A percentile compares a stretch with the other conserved stretches of the same genome.
phyloP scores from a whole-genome alignment of 192 early-diverging fungal genomes.

The Phlyctochytrium planicorne region DNA sequence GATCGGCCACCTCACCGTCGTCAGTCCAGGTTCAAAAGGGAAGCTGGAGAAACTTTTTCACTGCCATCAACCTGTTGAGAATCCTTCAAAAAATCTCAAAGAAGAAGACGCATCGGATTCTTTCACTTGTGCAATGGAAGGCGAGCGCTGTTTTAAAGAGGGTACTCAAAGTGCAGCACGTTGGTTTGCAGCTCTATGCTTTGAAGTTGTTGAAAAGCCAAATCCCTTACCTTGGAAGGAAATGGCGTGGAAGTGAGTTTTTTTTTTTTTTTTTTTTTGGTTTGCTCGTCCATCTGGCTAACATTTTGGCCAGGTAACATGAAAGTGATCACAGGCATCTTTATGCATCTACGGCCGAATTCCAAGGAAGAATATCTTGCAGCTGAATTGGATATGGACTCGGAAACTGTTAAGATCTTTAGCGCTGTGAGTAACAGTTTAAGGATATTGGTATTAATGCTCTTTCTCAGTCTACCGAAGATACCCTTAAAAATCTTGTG shows the following conservation, averaged over 20 bases:
- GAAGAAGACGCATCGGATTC: slow-evolving; percentile 69
- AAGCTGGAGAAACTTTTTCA: slow-evolving; percentile 42
- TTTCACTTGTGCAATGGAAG: slow-evolving; percentile 83
- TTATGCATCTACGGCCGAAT: slow-evolving; percentile 58
- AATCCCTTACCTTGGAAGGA: slow-evolving; percentile 73
- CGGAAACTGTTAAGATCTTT: slow-evolving; percentile 76
- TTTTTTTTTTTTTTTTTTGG: slow-evolving; percentile 12
- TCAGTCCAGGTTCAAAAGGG: slow-evolving; percentile 18
- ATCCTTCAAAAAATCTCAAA: slow-evolving; percentile 82
- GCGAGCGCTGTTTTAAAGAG: slow-evolving; percentile 77
- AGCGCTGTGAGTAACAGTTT: too few relatives aligned
- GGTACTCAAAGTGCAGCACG: slow-evolving; percentile 69
- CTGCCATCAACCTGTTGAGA: slow-evolving; percentile 69
- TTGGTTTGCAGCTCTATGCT: slow-evolving; percentile 65
- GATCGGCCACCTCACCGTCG: too few relatives aligned
- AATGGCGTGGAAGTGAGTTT: slow-evolving; percentile 69
- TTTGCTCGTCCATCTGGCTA: background rate
- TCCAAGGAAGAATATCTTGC: slow-evolving; percentile 71
- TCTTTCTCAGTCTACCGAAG: slow-evolving; percentile 72
- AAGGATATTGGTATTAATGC: too few relatives aligned
- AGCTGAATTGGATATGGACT: slow-evolving; percentile 66
- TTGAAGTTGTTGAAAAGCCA: slow-evolving; percentile 82
- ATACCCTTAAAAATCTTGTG: slow-evolving; percentile 60
- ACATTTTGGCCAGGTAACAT: slow-evolving; percentile 57
- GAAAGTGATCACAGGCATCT: slow-evolving; percentile 78